Percentiles rank a stretch among this genome's conserved stretches.
These are phyloP conservation scores for Jamesozyma rosinii DNA, from an alignment of 805 yeast genomes.

Conservation along the genomic window DNA sequence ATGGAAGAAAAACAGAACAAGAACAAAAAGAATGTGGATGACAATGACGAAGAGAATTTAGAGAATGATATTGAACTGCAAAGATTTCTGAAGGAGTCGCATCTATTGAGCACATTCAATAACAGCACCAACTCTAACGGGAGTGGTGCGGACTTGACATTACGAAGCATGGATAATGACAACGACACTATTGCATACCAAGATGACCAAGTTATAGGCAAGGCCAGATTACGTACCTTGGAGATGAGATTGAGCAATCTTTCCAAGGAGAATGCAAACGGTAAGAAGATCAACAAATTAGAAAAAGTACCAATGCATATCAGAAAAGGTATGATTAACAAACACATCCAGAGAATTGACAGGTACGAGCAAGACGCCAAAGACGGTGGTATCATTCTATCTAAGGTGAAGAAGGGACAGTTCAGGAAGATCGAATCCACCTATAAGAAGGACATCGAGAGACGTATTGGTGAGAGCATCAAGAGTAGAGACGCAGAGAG, in stretches of 20 bases:
- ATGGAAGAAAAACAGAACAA: conserved; percentile 23
- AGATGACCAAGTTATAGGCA: conserved; percentile 53
- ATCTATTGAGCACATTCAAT: conserved; percentile 40
- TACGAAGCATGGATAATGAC: conserved; percentile 38
- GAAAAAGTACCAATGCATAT: conserved; percentile 85
- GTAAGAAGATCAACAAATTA: conserved; percentile 30
- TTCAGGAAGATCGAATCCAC: conserved; percentile 48
- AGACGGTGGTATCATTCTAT: conserved; percentile 84
- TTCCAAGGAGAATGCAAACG: conserved; percentile 39
- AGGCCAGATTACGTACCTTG: conserved; percentile 55
- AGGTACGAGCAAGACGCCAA: conserved; percentile 68
- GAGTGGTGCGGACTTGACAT: conserved; percentile 62
- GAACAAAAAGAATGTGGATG: conserved; percentile 19
- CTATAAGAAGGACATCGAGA: conserved; percentile 30
- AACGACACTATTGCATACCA: conserved; percentile 30
- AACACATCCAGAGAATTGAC: conserved; percentile 42
- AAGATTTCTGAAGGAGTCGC: conserved; percentile 61
- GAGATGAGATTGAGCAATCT: conserved; percentile 46
- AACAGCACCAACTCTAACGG: conserved; percentile 16
- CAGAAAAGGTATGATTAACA: conserved; percentile 71
- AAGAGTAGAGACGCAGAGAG: conserved; percentile 40
- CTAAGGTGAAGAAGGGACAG: conserved; percentile 60
- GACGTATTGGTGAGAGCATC: conserved; percentile 40
- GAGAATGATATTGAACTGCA: conserved; percentile 68
- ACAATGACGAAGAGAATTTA: conserved; percentile 42